These are phyloP conservation scores for Phaeotremella fagi DNA, from an alignment of 768 basidiomycete genomes.

Conservation along the genomic window DNA sequence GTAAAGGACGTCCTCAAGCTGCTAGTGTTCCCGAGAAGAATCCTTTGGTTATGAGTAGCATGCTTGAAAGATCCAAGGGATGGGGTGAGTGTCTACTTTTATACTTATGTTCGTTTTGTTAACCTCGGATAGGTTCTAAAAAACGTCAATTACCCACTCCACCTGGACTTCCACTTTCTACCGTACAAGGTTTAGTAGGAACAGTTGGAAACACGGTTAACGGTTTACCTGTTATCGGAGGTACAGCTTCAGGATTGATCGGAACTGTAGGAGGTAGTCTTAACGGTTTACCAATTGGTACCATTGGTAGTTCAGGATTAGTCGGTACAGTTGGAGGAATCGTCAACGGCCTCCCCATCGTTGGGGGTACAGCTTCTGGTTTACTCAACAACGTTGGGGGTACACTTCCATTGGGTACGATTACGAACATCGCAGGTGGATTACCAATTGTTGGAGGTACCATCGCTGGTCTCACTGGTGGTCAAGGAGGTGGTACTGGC, in stretches of 20 bases:
- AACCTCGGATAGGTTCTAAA: background rate
- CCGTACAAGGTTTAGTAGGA: too few species aligned
- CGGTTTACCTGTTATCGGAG: too few species aligned
- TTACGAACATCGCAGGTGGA: background rate
- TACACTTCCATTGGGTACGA: background rate
- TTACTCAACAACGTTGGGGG: slow-evolving; percentile 2
- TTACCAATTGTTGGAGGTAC: background rate
- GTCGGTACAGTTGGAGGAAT: too few species aligned
- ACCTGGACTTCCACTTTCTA: too few species aligned
- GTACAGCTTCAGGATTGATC: too few species aligned
- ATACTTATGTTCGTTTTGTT: background rate
- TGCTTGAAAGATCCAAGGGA: background rate
- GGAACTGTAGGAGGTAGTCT: too few species aligned
- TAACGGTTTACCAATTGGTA: background rate
- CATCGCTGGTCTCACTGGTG: slow-evolving; percentile 2
- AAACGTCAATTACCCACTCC: background rate
- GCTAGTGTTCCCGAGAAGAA: too few species aligned
- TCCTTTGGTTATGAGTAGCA: background rate
- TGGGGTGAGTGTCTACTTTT: background rate
- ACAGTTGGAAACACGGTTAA: too few species aligned
- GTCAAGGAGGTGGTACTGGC: slow-evolving; percentile 1
- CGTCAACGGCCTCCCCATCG: too few species aligned
- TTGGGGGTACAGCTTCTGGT: background rate
- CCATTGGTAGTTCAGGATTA: slow-evolving; percentile 2
- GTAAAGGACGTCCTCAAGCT: background rate